phyloP scores from a whole-genome alignment of 176 grass and related monocot species.

The Eragrostis curvula region DNA sequence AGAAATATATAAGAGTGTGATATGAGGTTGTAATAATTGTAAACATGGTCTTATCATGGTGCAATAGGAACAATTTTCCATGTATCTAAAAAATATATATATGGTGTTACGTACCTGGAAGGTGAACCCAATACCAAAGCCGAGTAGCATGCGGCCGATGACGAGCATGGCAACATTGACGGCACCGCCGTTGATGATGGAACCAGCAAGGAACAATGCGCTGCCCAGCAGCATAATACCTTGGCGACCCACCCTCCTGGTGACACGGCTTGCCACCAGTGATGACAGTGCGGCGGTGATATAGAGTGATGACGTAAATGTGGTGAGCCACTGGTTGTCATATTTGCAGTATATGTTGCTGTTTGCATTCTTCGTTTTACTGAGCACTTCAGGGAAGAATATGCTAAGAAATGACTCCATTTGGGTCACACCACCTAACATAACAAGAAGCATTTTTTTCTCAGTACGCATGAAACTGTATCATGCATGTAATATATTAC shows the following conservation, averaged over 20 bases:
- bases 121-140: slow-evolving; percentile 67
- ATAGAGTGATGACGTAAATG: slow-evolving; percentile 72
- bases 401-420: slow-evolving; percentile 62
- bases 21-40: too few species aligned
- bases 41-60: too few species aligned
- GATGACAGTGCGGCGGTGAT: slow-evolving; percentile 50
- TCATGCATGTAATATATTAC: too few species aligned
- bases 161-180: slow-evolving; percentile 67
- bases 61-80: too few species aligned
- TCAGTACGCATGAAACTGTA: too few species aligned
- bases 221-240: slow-evolving; percentile 60
- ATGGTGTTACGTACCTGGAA: slow-evolving; percentile 41
- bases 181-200: slow-evolving; percentile 46
- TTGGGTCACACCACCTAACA: slow-evolving; percentile 60
- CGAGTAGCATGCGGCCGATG: slow-evolving; percentile 57
- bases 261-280: slow-evolving; percentile 48
- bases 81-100: too few species aligned
- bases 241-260: slow-evolving; percentile 44
- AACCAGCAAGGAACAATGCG: slow-evolving; percentile 49
- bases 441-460: too few species aligned
- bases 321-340: slow-evolving; percentile 50
- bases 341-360: slow-evolving; percentile 55
- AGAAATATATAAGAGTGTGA: too few species aligned
- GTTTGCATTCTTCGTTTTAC: slow-evolving; percentile 18
- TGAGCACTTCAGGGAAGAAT: slow-evolving; percentile 57